A percentile compares a stretch with the other conserved stretches of the same genome.
Conservation (phyloP, 1,139 yeast genomes). For the Yamadazyma trypodendri region DNA sequence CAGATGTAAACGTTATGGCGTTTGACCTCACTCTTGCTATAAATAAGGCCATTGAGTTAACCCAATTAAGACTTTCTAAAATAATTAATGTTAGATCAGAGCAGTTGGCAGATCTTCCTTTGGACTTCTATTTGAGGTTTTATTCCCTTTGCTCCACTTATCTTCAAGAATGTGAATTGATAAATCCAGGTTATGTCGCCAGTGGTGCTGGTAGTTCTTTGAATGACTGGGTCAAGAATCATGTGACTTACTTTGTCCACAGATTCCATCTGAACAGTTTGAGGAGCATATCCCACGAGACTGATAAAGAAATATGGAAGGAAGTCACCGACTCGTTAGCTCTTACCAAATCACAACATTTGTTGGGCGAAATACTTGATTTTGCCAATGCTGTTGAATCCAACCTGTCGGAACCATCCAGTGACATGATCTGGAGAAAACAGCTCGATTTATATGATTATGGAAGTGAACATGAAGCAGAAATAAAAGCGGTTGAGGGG, state of each 20-base stretch:
- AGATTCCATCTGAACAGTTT: constrained; percentile 56
- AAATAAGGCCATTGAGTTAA: constrained; percentile 64
- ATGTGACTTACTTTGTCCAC: constrained; percentile 58
- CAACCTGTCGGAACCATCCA: constrained; percentile 20
- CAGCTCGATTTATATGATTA: constrained; percentile 29
- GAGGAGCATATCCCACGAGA: constrained; percentile 40
- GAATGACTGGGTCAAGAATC: constrained; percentile 66
- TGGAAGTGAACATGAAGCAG: constrained; percentile 9
- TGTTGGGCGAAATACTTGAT: constrained; percentile 55
- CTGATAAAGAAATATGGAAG: constrained; percentile 79
- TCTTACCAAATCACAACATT: constrained; percentile 46
- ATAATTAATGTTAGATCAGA: constrained; percentile 77
- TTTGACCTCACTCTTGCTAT: constrained; percentile 64
- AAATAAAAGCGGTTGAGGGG: constrained; percentile 3
- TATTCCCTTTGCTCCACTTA: constrained; percentile 69
- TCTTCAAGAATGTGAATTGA: constrained; percentile 78
- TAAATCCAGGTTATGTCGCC: constrained; percentile 69
- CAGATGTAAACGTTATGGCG: constrained; percentile 46
- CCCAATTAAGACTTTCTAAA: constrained; percentile 77
- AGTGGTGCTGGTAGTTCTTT: constrained; percentile 51
- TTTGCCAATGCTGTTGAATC: constrained; percentile 47
- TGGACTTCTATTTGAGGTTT: constrained; percentile 59
- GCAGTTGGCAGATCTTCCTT: constrained; percentile 57
- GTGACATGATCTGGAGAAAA: constrained; percentile 48
- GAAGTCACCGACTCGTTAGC: constrained; percentile 42